A percentile compares a stretch with the other conserved stretches of the same genome.
Evolutionary conservation across 805 yeast species (phyloP).

Genomic region (Soucietia sequanensis): DNA sequence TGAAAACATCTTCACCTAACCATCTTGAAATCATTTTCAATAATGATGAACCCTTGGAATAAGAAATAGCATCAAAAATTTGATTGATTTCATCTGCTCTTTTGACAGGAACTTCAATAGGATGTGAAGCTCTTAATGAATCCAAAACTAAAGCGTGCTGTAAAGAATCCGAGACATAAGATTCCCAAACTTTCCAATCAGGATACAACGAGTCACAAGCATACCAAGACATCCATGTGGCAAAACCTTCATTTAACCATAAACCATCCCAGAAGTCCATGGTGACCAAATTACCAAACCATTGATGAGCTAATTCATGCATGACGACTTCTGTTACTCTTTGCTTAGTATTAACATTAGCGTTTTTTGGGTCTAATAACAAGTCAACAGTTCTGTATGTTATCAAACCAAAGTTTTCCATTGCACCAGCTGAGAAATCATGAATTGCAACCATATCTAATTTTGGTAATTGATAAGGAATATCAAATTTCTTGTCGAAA

Average conservation of each 20-base stretch:
- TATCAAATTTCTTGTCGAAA: constrained; percentile 70
- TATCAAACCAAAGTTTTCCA: constrained; percentile 84
- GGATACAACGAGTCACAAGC: constrained; percentile 75
- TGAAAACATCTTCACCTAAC: constrained; percentile 75
- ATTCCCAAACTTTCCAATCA: constrained; percentile 86
- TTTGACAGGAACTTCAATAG: constrained; percentile 79
- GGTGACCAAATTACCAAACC: constrained; percentile 89
- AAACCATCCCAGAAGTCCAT: constrained; percentile 94
- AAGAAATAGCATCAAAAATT: constrained; percentile 82
- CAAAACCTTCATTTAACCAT: constrained; percentile 88
- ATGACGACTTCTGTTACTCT: constrained; percentile 84
- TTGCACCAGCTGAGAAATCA: constrained; percentile 84
- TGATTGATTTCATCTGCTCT: constrained; percentile 79
- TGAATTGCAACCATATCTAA: constrained; percentile 81
- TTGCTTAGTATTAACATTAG: constrained; percentile 62
- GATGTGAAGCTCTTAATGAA: constrained; percentile 79
- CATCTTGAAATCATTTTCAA: constrained; percentile 78
- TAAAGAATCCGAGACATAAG: constrained; percentile 73
- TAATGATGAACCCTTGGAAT: constrained; percentile 76
- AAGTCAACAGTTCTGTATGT: constrained; percentile 78
- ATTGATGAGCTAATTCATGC: constrained; percentile 89
- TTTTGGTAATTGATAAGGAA: constrained; percentile 77
- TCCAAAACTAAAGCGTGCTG: constrained; percentile 76
- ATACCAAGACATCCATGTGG: constrained; percentile 90
- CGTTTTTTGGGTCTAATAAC: constrained; percentile 66